Percentiles rank a stretch among this genome's conserved stretches.
Evolutionary conservation across 345 rosid species (phyloP).

Genomic region (Camelina sativa): DNA sequence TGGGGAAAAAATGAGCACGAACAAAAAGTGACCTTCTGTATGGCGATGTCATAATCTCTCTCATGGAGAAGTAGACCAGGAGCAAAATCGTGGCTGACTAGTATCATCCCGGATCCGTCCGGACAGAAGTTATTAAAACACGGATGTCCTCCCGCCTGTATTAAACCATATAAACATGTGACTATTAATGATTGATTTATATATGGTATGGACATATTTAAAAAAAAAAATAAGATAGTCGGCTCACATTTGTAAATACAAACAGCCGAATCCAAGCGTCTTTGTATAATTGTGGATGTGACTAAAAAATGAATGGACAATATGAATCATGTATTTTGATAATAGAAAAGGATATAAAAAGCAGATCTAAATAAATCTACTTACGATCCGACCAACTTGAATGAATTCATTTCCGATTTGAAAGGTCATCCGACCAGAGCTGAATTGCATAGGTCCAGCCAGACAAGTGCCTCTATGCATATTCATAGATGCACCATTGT

Average conservation of each 20-base stretch:
- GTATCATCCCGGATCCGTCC: neutral
- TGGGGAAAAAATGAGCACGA: too few relatives aligned
- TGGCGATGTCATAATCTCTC: neutral
- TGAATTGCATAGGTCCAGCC: neutral
- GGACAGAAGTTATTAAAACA: neutral
- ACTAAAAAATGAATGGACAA: conserved; percentile 5
- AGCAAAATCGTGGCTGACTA: neutral
- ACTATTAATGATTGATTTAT: neutral
- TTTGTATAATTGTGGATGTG: neutral
- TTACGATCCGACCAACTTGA: conserved; percentile 12
- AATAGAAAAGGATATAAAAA: neutral
- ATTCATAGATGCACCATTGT: conserved; percentile 11
- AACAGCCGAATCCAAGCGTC: neutral
- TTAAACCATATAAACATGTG: neutral
- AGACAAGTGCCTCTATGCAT: neutral
- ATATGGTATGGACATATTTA: neutral
- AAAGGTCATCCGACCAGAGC: neutral
- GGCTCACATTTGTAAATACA: neutral
- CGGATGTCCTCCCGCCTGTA: neutral
- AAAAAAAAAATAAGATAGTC: neutral
- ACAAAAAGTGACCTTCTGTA: neutral
- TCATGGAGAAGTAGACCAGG: neutral
- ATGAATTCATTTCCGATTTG: conserved; percentile 16
- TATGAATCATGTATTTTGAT: neutral
- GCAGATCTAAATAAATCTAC: neutral